Percentiles rank a stretch among this genome's conserved stretches.
Evolutionary conservation across 192 early-diverging fungal genomes (phyloP).

Genomic region (Rhizoclosmatium globosum): DNA sequence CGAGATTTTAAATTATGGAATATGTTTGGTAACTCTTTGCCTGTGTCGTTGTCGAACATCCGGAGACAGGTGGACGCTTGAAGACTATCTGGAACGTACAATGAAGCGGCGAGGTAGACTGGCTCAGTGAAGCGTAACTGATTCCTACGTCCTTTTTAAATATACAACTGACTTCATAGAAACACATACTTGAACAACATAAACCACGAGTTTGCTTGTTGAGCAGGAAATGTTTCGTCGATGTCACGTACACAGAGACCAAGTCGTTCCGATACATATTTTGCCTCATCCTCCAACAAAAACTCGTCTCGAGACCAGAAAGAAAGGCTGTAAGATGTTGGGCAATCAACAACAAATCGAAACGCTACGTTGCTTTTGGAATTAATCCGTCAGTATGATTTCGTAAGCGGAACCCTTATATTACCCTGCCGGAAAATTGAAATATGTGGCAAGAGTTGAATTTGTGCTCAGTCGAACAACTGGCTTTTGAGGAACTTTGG

Average conservation of each 20-base stretch:
- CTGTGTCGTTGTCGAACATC: constrained; percentile 60
- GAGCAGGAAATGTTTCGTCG: constrained; percentile 58
- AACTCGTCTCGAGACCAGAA: constrained; percentile 60
- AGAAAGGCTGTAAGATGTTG: constrained; percentile 50
- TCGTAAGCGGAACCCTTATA: background rate
- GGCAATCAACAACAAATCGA: constrained; percentile 53
- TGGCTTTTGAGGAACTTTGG: background rate
- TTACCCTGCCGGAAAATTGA: constrained; percentile 49
- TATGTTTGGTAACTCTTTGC: constrained; percentile 47
- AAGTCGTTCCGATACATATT: constrained; percentile 55
- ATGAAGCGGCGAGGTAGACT: constrained; percentile 44
- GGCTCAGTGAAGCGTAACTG: constrained; percentile 51
- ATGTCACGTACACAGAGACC: constrained; percentile 54
- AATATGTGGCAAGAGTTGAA: constrained; percentile 40
- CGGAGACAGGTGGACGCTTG: constrained; percentile 44
- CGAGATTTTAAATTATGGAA: constrained; percentile 51
- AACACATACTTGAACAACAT: constrained; percentile 56
- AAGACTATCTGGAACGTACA: constrained; percentile 57
- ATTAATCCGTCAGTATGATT: background rate
- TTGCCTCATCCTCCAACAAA: constrained; percentile 60
- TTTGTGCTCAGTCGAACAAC: constrained; percentile 53
- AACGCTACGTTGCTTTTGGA: constrained; percentile 45
- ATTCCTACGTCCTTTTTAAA: constrained; percentile 31
- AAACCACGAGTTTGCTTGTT: constrained; percentile 56
- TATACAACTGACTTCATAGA: background rate